Percentiles rank a stretch among this genome's conserved stretches.
Evolutionary conservation across 148 eudicot species (phyloP).

Genomic region (Polygonum aviculare): DNA sequence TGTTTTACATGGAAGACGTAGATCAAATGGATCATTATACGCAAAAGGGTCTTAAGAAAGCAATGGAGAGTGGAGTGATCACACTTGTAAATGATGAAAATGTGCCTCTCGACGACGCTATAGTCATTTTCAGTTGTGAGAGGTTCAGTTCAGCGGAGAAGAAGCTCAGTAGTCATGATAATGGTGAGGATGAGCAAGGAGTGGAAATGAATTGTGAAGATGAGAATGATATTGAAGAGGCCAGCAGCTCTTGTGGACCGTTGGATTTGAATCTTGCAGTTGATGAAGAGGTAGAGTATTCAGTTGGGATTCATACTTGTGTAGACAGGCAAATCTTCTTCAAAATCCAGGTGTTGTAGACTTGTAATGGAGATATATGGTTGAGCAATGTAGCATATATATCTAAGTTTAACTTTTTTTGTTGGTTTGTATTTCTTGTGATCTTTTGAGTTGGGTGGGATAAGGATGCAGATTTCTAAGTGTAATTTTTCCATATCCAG

Average conservation of each 20-base stretch:
- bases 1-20: constrained; percentile 53
- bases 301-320: background rate
- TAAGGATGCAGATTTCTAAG: background rate
- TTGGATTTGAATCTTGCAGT: constrained; percentile 50
- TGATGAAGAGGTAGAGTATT: constrained; percentile 15
- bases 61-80: constrained; percentile 43
- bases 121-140: constrained; percentile 60
- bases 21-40: constrained; percentile 49
- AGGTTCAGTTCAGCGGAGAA: constrained; percentile 41
- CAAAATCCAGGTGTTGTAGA: constrained; percentile 15
- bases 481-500: background rate
- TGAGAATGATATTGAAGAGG: constrained; percentile 15
- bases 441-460: background rate
- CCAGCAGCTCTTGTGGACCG: constrained; percentile 15
- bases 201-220: constrained; percentile 19
- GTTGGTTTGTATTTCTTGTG: background rate
- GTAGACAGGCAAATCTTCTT: constrained; percentile 15
- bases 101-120: constrained; percentile 47
- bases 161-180: constrained; percentile 13
- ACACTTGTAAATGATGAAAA: constrained; percentile 20
- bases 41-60: constrained; percentile 36
- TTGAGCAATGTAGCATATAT: background rate
- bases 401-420: background rate
- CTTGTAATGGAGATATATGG: background rate
- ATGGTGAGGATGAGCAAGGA: constrained; percentile 12